Conservation (phyloP, 1,139 yeast genomes). For the Petasospora rhodanensis region DNA sequence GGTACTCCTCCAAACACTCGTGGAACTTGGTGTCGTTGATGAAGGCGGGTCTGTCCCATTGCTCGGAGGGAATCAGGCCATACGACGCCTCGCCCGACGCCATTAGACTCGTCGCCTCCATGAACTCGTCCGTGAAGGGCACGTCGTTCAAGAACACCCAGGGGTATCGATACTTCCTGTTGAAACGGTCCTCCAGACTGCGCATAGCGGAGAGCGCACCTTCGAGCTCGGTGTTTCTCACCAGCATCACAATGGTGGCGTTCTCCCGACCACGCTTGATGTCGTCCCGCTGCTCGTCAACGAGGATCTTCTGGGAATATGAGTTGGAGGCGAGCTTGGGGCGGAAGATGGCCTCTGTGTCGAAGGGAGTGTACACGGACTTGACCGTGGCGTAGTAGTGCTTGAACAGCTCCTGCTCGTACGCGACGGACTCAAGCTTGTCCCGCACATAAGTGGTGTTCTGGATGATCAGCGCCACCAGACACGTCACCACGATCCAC, state of each 20-base stretch:
- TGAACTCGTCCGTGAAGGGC: conserved; percentile 68
- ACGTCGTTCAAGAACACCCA: conserved; percentile 90
- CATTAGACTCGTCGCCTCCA: conserved; percentile 65
- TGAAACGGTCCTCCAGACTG: conserved; percentile 63
- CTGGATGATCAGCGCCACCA: conserved; percentile 18
- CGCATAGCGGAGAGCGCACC: conserved; percentile 65
- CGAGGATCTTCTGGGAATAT: conserved; percentile 31
- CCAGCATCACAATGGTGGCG: conserved; percentile 65
- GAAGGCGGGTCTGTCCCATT: conserved; percentile 64
- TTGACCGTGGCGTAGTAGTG: conserved; percentile 14
- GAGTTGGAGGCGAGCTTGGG: conserved; percentile 42
- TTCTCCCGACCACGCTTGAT: conserved; percentile 42
- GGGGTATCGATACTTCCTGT: conserved; percentile 64
- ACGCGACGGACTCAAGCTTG: conserved; percentile 19
- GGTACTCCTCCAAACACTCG: conserved; percentile 50
- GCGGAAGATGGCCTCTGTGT: conserved; percentile 13
- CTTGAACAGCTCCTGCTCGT: conserved; percentile 18
- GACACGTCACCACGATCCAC: conserved; percentile 24
- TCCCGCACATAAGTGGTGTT: conserved; percentile 19
- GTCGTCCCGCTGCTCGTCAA: conserved; percentile 31
- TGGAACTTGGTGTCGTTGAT: conserved; percentile 39
- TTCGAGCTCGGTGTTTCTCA: conserved; percentile 59
- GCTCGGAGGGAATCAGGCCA: conserved; percentile 60
- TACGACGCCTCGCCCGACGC: conserved; percentile 78
- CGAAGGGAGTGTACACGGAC: conserved; percentile 3